Conservation (phyloP, 495 filamentous ascomycete genomes). For the Xylona heveae region DNA sequence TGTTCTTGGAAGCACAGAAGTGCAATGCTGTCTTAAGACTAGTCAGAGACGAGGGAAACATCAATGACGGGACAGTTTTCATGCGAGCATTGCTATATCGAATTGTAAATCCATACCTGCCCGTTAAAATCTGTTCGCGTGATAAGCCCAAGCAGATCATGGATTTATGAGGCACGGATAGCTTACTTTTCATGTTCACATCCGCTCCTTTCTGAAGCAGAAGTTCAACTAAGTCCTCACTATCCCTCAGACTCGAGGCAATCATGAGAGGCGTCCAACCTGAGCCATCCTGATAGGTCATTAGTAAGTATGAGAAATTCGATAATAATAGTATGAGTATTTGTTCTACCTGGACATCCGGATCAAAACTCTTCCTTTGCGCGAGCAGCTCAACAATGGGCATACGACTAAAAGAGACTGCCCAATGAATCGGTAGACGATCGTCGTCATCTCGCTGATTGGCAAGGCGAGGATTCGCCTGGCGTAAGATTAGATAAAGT, state of each 20-base stretch:
- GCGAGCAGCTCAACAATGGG: slow-evolving; percentile 53
- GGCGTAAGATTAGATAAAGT: not conserved
- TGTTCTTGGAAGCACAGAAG: slow-evolving; percentile 76
- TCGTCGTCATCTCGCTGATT: slow-evolving; percentile 65
- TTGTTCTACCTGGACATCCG: slow-evolving; percentile 53
- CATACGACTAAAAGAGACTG: slow-evolving; percentile 61
- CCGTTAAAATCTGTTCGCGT: slow-evolving; percentile 30
- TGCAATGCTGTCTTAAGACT: slow-evolving; percentile 57
- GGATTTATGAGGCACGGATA: not conserved
- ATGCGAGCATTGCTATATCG: not conserved
- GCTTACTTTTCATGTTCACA: slow-evolving; percentile 53
- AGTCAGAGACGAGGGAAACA: not conserved
- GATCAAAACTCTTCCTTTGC: slow-evolving; percentile 54
- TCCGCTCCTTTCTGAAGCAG: slow-evolving; percentile 67
- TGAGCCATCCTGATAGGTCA: slow-evolving; percentile 42
- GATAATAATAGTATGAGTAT: not conserved
- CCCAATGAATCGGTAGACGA: slow-evolving; percentile 89
- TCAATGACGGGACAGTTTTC: not conserved
- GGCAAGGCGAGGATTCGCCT: slow-evolving; percentile 68
- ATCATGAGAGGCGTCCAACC: slow-evolving; percentile 97
- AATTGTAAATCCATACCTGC: slow-evolving; percentile 22
- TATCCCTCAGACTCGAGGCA: slow-evolving; percentile 53
- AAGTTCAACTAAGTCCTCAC: slow-evolving; percentile 45
- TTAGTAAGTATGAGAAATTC: not conserved
- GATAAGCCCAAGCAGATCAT: too few species aligned